A percentile compares a stretch with the other conserved stretches of the same genome.
Evolutionary conservation across 208 protist species (phyloP).

Genomic region (Leishmania aethiopica): DNA sequence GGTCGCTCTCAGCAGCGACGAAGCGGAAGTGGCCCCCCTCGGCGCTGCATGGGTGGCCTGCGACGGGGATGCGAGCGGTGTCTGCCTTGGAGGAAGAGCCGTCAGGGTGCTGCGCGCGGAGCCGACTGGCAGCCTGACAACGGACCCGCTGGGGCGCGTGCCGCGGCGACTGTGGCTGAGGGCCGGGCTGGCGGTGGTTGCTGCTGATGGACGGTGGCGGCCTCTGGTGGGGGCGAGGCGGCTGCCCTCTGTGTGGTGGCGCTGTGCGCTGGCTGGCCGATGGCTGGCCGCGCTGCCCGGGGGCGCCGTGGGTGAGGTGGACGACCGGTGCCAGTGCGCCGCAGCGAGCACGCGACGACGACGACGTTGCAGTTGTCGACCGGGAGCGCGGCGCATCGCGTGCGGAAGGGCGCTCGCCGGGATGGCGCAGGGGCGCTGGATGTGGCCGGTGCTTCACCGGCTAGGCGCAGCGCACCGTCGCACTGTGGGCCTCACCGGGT

Average conservation of each 20-base stretch:
- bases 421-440: no score
- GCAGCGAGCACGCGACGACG: background rate
- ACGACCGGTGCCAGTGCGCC: background rate
- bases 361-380: no score
- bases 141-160: background rate
- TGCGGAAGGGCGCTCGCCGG: no score
- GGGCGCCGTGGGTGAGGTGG: background rate
- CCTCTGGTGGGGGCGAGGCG: background rate
- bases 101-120: background rate
- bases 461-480: no score
- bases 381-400: no score
- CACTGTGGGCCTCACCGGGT: no score
- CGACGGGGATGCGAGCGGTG: background rate
- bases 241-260: no score
- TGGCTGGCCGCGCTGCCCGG: background rate
- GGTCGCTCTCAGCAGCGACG: background rate
- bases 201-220: background rate
- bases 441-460: no score
- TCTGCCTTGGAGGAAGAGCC: background rate
- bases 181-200: background rate
- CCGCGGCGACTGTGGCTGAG: background rate
- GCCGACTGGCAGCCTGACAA: background rate
- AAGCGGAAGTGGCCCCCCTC: background rate
- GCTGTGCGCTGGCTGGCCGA: no score
- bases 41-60: background rate